Percentiles rank a stretch among this genome's conserved stretches.
phyloP scores from a whole-genome alignment of 2,329 filamentous ascomycete genomes.

The Thermoascus crustaceus region DNA sequence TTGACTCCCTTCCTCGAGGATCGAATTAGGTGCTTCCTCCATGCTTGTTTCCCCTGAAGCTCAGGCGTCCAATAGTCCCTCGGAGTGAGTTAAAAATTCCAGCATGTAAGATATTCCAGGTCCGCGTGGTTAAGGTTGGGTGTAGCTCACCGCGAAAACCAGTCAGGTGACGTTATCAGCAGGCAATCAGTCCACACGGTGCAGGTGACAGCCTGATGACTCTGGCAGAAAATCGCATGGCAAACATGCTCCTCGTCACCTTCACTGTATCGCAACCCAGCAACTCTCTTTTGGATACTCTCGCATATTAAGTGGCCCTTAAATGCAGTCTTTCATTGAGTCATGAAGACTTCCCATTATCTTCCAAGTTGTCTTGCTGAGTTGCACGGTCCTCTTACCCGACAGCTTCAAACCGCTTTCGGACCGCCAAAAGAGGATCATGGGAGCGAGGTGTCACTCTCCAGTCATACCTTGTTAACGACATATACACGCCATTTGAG shows the following conservation, averaged over 20 bases:
- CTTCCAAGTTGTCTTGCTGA: neutral
- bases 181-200: slow-evolving; percentile 37
- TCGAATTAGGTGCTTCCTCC: too few species aligned
- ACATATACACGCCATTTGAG: slow-evolving; percentile 18
- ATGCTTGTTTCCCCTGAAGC: too few species aligned
- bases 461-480: slow-evolving; percentile 9
- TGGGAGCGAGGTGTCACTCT: slow-evolving; percentile 8
- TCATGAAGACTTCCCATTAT: slow-evolving; percentile 1
- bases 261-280: too few species aligned
- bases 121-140: too few species aligned
- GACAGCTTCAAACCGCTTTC: slow-evolving; percentile 2
- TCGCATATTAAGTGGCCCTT: slow-evolving; percentile 35
- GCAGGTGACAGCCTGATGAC: too few species aligned
- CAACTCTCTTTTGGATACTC: slow-evolving; percentile 39
- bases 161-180: slow-evolving; percentile 2
- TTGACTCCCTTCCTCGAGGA: too few species aligned
- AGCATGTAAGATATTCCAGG: too few species aligned
- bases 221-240: too few species aligned
- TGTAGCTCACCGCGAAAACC: too few species aligned
- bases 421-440: slow-evolving; percentile 5
- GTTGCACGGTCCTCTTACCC: slow-evolving; percentile 2
- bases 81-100: too few species aligned
- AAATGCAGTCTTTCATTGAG: neutral
- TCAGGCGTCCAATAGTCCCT: too few species aligned
- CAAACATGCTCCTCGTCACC: too few species aligned